phyloP scores from a whole-genome alignment of 2,329 filamentous ascomycete genomes.

The Exophiala calicioides region DNA sequence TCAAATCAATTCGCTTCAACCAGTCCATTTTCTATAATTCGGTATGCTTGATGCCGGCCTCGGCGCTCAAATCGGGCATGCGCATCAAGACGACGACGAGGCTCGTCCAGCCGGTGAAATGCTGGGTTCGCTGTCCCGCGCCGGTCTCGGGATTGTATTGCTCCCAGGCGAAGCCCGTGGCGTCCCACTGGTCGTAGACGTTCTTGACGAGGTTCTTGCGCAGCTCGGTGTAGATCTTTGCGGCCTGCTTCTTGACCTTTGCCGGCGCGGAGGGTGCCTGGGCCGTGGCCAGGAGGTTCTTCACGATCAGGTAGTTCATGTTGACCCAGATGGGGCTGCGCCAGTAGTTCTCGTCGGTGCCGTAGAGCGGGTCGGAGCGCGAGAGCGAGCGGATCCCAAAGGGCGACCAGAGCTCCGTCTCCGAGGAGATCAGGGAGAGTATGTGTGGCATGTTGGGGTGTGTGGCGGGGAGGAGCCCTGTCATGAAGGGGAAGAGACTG shows the following conservation, averaged over 20 bases:
- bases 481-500: conserved; percentile 87
- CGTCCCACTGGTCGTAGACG: conserved; percentile 81
- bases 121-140: conserved; percentile 89
- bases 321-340: conserved; percentile 92
- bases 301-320: conserved; percentile 86
- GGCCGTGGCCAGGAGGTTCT: conserved; percentile 72
- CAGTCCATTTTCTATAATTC: conserved; percentile 13
- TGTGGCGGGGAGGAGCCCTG: conserved; percentile 73
- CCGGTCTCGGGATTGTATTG: conserved; percentile 96
- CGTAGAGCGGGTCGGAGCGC: conserved; percentile 78
- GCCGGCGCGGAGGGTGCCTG: conserved; percentile 14
- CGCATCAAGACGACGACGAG: conserved; percentile 96
- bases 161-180: conserved; percentile 97
- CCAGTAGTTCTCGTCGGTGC: conserved; percentile 96
- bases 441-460: conserved; percentile 73
- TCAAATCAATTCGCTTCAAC: no score
- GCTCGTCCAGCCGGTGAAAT: conserved; percentile 99
- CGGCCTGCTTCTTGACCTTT: conserved; percentile 53
- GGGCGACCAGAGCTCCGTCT: conserved; percentile 84
- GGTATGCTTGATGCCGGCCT: conserved; percentile 28
- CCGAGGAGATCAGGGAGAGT: conserved; percentile 75
- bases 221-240: conserved; percentile 72
- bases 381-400: conserved; percentile 89
- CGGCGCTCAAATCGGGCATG: conserved; percentile 69
- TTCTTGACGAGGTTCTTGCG: conserved; percentile 85